Conservation (phyloP, 2,329 filamentous ascomycete genomes). For the Aureobasidium sp. region DNA sequence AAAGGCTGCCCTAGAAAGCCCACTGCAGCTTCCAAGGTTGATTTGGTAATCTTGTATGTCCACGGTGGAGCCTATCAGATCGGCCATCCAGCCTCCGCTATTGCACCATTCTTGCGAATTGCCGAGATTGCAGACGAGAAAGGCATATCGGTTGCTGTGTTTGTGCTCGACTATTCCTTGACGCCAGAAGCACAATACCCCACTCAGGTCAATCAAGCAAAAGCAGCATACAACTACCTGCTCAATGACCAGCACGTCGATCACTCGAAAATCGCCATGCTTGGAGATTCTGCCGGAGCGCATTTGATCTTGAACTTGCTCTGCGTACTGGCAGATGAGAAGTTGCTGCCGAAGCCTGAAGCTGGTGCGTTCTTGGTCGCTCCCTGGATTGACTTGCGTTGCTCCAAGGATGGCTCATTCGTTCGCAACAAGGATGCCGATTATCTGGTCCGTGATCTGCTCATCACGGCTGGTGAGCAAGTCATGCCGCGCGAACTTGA, state of each 20-base stretch:
- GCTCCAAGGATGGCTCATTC: constrained; percentile 4
- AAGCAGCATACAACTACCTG: constrained; percentile 12
- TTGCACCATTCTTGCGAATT: constrained; percentile 4
- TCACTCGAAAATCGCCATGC: not conserved
- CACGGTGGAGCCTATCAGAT: constrained; percentile 16
- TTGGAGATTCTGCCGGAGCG: not conserved
- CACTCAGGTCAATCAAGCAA: constrained; percentile 4
- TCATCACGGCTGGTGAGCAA: not conserved
- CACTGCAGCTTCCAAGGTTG: not conserved
- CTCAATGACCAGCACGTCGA: not conserved
- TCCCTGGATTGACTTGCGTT: constrained; percentile 14
- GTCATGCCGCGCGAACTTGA: not conserved
- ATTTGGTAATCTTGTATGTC: constrained; percentile 14
- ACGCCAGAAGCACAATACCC: constrained; percentile 14
- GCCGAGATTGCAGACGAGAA: constrained; percentile 1
- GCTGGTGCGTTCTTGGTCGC: not conserved
- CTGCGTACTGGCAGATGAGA: not conserved
- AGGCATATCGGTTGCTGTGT: constrained; percentile 4
- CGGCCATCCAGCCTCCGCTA: not conserved
- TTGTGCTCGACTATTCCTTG: constrained; percentile 14
- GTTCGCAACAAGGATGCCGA: constrained; percentile 6
- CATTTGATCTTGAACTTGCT: not conserved
- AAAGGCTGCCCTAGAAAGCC: not conserved
- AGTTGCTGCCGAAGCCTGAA: not conserved
- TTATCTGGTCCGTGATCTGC: not conserved